Evolutionary conservation across 2,329 filamentous ascomycete genomes (phyloP).

Genomic region (Botrytis deweyae): DNA sequence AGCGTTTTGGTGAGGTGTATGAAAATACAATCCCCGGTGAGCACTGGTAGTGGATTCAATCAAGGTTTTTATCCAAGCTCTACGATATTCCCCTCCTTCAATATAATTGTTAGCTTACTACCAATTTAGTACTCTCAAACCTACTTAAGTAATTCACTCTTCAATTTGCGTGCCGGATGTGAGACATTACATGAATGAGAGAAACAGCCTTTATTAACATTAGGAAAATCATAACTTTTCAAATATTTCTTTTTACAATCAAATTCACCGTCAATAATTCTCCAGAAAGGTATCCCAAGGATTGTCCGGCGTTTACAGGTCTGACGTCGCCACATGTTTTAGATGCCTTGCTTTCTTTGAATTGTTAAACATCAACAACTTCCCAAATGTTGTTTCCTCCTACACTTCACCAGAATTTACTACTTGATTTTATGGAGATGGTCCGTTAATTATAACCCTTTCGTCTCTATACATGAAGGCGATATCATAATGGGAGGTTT

Average conservation of each 20-base stretch:
- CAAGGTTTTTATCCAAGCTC: neutral
- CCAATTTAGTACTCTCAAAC: neutral
- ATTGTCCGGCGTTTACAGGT: neutral
- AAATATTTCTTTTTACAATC: neutral
- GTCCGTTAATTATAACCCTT: slow-evolving; percentile 1
- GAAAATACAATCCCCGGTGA: neutral
- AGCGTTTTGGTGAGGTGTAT: neutral
- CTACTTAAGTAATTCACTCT: neutral
- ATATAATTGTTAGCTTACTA: neutral
- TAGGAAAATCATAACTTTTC: neutral
- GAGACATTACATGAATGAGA: neutral
- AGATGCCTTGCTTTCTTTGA: slow-evolving; percentile 5
- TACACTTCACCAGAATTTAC: neutral
- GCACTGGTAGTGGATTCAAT: neutral
- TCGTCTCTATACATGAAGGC: slow-evolving; percentile 10
- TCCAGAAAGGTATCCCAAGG: neutral
- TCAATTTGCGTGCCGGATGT: neutral
- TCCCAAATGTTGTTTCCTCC: slow-evolving; percentile 4
- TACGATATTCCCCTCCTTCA: neutral
- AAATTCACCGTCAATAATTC: neutral
- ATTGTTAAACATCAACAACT: slow-evolving; percentile 9
- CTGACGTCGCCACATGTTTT: slow-evolving; percentile 15
- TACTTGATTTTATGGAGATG: slow-evolving; percentile 10
- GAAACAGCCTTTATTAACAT: neutral
- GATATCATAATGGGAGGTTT: slow-evolving; percentile 34